A percentile compares a stretch with the other conserved stretches of the same genome.
Evolutionary conservation across 148 eudicot genomes (phyloP).

Genomic region (Silene conica): DNA sequence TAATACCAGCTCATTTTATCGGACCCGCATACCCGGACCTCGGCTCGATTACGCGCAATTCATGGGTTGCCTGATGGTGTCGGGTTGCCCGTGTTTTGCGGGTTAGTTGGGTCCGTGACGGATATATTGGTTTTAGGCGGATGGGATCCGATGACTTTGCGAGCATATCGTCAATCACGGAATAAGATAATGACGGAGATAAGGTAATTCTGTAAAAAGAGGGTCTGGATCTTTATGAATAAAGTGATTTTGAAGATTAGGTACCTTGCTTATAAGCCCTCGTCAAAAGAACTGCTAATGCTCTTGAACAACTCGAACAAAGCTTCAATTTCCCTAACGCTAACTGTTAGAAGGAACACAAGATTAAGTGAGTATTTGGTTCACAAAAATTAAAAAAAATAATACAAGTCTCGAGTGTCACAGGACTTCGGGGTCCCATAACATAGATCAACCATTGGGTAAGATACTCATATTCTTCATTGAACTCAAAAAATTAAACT

Average conservation of each 20-base stretch:
- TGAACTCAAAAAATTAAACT: too few relatives aligned
- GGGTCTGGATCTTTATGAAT: too few relatives aligned
- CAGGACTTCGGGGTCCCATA: too few relatives aligned
- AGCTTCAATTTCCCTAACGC: slow-evolving; percentile 99
- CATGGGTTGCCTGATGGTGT: slow-evolving; percentile 32
- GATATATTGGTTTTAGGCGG: slow-evolving; percentile 76
- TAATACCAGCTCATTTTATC: slow-evolving; percentile 43
- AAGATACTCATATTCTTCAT: too few relatives aligned
- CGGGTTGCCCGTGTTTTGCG: slow-evolving; percentile 71
- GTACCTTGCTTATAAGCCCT: slow-evolving; percentile 96
- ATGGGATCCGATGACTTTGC: slow-evolving; percentile 64
- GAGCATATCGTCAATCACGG: too few relatives aligned
- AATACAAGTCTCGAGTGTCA: too few relatives aligned
- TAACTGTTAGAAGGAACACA: slow-evolving; percentile 45
- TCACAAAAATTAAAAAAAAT: too few relatives aligned
- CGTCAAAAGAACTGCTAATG: slow-evolving; percentile 89
- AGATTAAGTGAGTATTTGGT: too few relatives aligned
- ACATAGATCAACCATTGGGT: too few relatives aligned
- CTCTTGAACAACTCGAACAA: slow-evolving; percentile 84
- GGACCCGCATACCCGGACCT: slow-evolving; percentile 41
- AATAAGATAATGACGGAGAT: too few relatives aligned
- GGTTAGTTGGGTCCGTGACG: slow-evolving; percentile 50
- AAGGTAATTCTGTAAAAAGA: neutral
- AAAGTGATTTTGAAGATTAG: neutral
- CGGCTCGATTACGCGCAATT: slow-evolving; percentile 47